phyloP scores from a whole-genome alignment of 768 basidiomycete species.

The Amanita phalloides region DNA sequence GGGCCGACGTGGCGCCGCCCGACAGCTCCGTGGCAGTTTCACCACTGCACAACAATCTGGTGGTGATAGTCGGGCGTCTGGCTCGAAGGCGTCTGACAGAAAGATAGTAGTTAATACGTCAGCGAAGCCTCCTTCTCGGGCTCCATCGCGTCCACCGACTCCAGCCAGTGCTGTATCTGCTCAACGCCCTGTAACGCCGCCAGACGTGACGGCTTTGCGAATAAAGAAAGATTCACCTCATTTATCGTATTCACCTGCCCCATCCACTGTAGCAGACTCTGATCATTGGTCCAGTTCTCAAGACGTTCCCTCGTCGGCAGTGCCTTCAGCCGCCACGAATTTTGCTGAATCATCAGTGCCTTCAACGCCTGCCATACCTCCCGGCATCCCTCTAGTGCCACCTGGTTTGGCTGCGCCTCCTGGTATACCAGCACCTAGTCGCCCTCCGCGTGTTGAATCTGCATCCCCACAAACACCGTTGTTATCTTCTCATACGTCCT shows the following conservation, averaged over 20 bases:
- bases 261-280: constrained; percentile 39
- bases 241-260: constrained; percentile 31
- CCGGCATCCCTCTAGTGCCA: constrained; percentile 31
- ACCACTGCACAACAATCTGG: constrained; percentile 16
- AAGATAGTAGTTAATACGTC: constrained; percentile 22
- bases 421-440: constrained; percentile 49
- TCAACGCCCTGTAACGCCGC: constrained; percentile 31
- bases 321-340: constrained; percentile 23
- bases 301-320: constrained; percentile 18
- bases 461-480: constrained; percentile 41
- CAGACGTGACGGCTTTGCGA: constrained; percentile 27
- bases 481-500: constrained; percentile 48
- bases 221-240: constrained; percentile 26
- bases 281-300: constrained; percentile 37
- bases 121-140: constrained; percentile 34
- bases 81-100: constrained; percentile 28
- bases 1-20: constrained; percentile 31
- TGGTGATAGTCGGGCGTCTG: constrained; percentile 22
- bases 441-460: constrained; percentile 36
- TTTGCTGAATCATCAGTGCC: constrained; percentile 19
- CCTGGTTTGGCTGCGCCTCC: constrained; percentile 50
- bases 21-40: constrained; percentile 32
- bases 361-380: constrained; percentile 27
- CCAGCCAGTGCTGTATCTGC: constrained; percentile 3
- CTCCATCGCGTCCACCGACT: constrained; percentile 26